Base-by-base conservation (phyloP, 75 land plant species). In the Cupressus sempervirens region DNA sequence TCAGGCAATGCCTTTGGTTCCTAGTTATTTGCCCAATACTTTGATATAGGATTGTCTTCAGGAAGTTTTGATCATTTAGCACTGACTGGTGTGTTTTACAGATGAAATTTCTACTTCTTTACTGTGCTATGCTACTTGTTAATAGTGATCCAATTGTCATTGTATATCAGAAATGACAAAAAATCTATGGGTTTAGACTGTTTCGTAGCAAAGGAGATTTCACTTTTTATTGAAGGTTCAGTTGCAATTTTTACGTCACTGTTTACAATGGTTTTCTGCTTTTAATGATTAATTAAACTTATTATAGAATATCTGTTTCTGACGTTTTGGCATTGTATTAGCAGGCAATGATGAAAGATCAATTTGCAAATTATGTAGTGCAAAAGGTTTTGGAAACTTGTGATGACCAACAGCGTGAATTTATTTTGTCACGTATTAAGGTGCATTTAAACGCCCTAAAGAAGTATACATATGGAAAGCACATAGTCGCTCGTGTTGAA, bases 261-360 rank as follows among this genome's bases (percentile, higher is more conserved):
- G 46, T 45, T 45, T n/a, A 5, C 50, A 45, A 36, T 36, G 45
- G 18, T 40, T 76, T 76, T 76, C 80, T 38, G 26, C 68, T 65
- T 65, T 7, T 35, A 38, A 3, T 79, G 6, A 9, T 45, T 79
- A 43, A 40, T n/a, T 79, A 45, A 3, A 29, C 18, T 45, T 43
- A 26, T 45, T n/a, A 12, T 29, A 29, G 15, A 32, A 11, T 2
- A 1, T n/a, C 13, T 10, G 15, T 45, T 45, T 79, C 81, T 79
- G 50, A 79, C n/a, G 30, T n/a, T 43, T 26, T 26, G 50, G 6
- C 83, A 62, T 88, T 26, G 83, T 70, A 18, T 43, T n/a, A 76
- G 81, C 95, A 96, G 98, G 97, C 91, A 35, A 96, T 96, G 98
- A 96, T 96, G 98, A 96, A 96, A 81, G 96, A 96, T 84, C 94